These are phyloP conservation scores for Daldinia eschscholtzii DNA, from an alignment of 2,329 filamentous ascomycete genomes.

Conservation along the genomic window DNA sequence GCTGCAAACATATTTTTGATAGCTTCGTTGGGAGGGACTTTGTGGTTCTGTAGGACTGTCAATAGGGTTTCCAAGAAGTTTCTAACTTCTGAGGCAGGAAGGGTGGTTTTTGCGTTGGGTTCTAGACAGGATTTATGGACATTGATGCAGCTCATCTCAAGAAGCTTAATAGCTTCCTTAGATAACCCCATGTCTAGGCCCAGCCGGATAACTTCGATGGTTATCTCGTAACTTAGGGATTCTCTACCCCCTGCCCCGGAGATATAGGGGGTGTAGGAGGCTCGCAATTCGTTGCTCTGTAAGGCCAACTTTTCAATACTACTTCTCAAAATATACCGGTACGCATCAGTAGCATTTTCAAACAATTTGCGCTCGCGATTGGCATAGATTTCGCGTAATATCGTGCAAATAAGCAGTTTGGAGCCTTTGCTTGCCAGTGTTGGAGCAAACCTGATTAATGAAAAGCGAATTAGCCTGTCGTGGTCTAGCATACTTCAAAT, in stretches of 20 bases:
- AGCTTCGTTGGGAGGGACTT: conserved; percentile 8
- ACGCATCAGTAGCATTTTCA: conserved; percentile 4
- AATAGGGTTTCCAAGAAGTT: conserved; percentile 18
- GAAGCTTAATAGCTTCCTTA: conserved; percentile 3
- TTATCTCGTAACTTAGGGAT: not conserved
- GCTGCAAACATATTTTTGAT: conserved; percentile 15
- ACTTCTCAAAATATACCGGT: conserved; percentile 18
- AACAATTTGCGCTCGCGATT: conserved; percentile 6
- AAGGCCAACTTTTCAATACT: conserved; percentile 17
- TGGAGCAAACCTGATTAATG: conserved; percentile 15
- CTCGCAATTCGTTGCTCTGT: conserved; percentile 1
- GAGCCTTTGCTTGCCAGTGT: conserved; percentile 9
- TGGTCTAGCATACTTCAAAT: not conserved
- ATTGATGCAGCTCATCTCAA: conserved; percentile 23
- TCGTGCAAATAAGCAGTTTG: conserved; percentile 9
- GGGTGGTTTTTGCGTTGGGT: not conserved
- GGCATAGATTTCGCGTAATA: conserved; percentile 7
- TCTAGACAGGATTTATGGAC: conserved; percentile 9
- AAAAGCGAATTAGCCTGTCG: conserved; percentile 14
- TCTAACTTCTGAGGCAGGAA: not conserved
- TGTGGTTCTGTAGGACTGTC: conserved; percentile 11
- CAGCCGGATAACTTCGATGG: conserved; percentile 14
- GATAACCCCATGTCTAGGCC: conserved; percentile 18
- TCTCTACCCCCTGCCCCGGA: not conserved
- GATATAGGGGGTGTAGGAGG: not conserved